phyloP scores from a whole-genome alignment of 1,284 basidiomycete species.

The Sparassis latifolia region DNA sequence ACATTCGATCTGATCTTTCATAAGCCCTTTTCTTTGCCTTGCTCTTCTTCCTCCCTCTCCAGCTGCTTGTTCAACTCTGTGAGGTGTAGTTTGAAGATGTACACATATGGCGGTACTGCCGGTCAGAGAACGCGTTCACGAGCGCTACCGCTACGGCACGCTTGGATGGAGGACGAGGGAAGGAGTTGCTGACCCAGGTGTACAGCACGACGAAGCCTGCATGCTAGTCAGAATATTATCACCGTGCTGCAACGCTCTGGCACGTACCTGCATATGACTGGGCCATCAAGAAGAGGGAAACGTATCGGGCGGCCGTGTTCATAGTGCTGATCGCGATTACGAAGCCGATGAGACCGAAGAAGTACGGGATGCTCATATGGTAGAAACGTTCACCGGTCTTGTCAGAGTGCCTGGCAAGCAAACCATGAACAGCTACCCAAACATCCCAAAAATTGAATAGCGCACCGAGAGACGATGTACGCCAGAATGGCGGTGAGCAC shows the following conservation, averaged over 20 bases:
- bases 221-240: constrained; percentile 46
- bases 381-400: constrained; percentile 55
- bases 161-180: constrained; percentile 64
- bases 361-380: constrained; percentile 49
- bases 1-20: too few species aligned
- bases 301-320: constrained; percentile 61
- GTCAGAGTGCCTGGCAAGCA: constrained; percentile 59
- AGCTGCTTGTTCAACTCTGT: constrained; percentile 38
- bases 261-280: neutral
- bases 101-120: constrained; percentile 46
- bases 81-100: constrained; percentile 46
- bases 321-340: constrained; percentile 66
- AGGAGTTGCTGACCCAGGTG: constrained; percentile 68
- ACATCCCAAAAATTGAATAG: neutral
- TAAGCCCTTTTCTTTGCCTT: constrained; percentile 30
- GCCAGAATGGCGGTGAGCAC: constrained; percentile 55
- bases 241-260: too few species aligned
- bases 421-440: neutral
- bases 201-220: constrained; percentile 63
- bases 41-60: constrained; percentile 37
- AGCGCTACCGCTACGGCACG: constrained; percentile 71
- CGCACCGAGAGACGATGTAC: constrained; percentile 40
- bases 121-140: constrained; percentile 67
- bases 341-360: constrained; percentile 68
- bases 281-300: constrained; percentile 51